Evolutionary conservation across 108 stramenopile genomes (phyloP).

Genomic region (Fragilariopsis cylindrus): DNA sequence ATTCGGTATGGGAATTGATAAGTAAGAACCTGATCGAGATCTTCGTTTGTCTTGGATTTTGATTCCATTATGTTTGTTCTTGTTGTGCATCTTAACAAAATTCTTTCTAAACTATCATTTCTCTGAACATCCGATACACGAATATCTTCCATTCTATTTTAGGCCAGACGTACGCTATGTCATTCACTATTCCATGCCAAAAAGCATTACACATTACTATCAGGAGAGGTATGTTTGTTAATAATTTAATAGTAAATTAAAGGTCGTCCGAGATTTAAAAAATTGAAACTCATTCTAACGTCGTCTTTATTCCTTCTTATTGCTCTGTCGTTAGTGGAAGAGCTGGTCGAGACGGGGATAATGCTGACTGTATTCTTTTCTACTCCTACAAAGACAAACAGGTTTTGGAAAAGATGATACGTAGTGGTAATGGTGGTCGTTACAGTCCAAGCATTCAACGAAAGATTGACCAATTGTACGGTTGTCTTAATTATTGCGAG

Average conservation of each 20-base stretch:
- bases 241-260: background rate
- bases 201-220: slow-evolving; percentile 97
- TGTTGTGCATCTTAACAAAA: background rate
- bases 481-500: slow-evolving; percentile 86
- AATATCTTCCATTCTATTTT: background rate
- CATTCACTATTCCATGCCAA: slow-evolving; percentile 97
- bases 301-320: too few species aligned
- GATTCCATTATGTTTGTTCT: background rate
- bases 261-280: background rate
- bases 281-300: background rate
- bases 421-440: slow-evolving; percentile 52
- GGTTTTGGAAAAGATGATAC: slow-evolving; percentile 83
- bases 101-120: background rate
- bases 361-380: slow-evolving; percentile 93
- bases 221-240: slow-evolving; percentile 66
- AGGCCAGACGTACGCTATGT: slow-evolving; percentile 92
- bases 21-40: slow-evolving; percentile 8
- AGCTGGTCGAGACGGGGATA: slow-evolving; percentile 93
- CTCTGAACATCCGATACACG: background rate
- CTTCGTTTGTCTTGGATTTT: background rate
- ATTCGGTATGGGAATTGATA: slow-evolving; percentile 63
- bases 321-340: slow-evolving; percentile 64
- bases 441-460: slow-evolving; percentile 51
- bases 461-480: slow-evolving; percentile 86
- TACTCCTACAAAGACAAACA: slow-evolving; percentile 91